These are phyloP conservation scores for Monascus ruber DNA, from an alignment of 2,329 filamentous ascomycete species.

Conservation along the genomic window DNA sequence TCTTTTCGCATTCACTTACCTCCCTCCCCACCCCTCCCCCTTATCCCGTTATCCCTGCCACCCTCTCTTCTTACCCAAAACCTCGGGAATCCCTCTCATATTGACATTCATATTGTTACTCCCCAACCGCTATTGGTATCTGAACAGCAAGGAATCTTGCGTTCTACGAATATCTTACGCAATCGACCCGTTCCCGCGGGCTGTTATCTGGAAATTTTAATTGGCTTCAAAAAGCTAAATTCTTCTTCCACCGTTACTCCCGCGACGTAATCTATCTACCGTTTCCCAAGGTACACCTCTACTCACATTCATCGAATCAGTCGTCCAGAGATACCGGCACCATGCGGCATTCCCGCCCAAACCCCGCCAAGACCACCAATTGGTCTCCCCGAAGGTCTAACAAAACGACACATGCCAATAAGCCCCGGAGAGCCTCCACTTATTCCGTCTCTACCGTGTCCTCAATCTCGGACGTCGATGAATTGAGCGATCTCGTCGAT, in stretches of 20 bases:
- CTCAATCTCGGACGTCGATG: conserved; percentile 18
- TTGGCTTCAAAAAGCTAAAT: too few relatives aligned
- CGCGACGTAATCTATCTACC: background rate
- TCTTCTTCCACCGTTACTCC: background rate
- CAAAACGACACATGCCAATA: conserved; percentile 11
- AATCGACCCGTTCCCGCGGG: conserved; percentile 4
- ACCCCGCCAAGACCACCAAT: conserved; percentile 10
- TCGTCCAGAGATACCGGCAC: conserved; percentile 14
- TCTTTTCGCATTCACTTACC: background rate
- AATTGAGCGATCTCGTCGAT: conserved; percentile 22
- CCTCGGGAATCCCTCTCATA: background rate
- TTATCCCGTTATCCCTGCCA: background rate
- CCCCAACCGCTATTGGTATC: background rate
- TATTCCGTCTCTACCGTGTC: conserved; percentile 28
- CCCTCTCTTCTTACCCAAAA: background rate
- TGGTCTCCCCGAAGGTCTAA: conserved; percentile 15
- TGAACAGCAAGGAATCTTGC: background rate
- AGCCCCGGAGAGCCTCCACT: conserved; percentile 20
- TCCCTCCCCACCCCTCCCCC: background rate
- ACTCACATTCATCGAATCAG: conserved; percentile 16
- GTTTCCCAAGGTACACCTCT: conserved; percentile 8
- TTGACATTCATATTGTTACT: background rate
- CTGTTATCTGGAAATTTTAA: too few relatives aligned
- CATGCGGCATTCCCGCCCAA: conserved; percentile 11
- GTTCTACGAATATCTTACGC: conserved; percentile 9